Evolutionary conservation across 208 protist species (phyloP).

Genomic region (Angomonas desouzai): DNA sequence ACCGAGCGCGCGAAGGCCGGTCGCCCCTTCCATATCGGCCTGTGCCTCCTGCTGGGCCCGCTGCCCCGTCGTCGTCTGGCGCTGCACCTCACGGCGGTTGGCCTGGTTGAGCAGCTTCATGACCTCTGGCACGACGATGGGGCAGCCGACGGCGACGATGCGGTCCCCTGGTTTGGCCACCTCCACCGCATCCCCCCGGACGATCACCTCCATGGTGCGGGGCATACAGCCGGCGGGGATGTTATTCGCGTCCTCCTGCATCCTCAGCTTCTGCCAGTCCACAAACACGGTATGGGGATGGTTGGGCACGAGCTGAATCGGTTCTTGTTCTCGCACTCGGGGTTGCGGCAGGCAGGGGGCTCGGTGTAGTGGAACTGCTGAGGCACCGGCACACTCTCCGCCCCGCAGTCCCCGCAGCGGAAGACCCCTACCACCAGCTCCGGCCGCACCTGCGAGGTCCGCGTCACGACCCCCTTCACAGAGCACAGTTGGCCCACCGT

Average conservation of each 20-base stretch:
- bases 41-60: conserved; percentile 79
- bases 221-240: conserved; percentile 96
- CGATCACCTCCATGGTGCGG: conserved; percentile 96
- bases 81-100: conserved; percentile 83
- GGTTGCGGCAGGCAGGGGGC: conserved; percentile 87
- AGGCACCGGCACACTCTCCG: conserved; percentile 76
- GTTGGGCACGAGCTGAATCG: conserved; percentile 85
- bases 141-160: conserved; percentile 91
- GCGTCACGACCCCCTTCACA: conserved; percentile 97
- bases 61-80: conserved; percentile 73
- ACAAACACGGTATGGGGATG: conserved; percentile 90
- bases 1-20: conserved; percentile 96
- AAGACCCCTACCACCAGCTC: conserved; percentile 98
- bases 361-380: conserved; percentile 99
- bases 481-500: conserved; percentile 93
- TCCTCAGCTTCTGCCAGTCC: conserved; percentile 98
- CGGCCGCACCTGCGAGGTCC: conserved; percentile 98
- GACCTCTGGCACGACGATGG: conserved; percentile 99
- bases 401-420: conserved; percentile 95
- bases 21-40: conserved; percentile 90
- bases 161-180: conserved; percentile 98
- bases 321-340: conserved; percentile 88
- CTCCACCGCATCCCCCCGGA: conserved; percentile 97
- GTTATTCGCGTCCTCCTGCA: conserved; percentile 96
- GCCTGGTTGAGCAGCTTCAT: conserved; percentile 84